Conservation (phyloP, 257 asterid genomes). For the Paraleonurus japonicus region DNA sequence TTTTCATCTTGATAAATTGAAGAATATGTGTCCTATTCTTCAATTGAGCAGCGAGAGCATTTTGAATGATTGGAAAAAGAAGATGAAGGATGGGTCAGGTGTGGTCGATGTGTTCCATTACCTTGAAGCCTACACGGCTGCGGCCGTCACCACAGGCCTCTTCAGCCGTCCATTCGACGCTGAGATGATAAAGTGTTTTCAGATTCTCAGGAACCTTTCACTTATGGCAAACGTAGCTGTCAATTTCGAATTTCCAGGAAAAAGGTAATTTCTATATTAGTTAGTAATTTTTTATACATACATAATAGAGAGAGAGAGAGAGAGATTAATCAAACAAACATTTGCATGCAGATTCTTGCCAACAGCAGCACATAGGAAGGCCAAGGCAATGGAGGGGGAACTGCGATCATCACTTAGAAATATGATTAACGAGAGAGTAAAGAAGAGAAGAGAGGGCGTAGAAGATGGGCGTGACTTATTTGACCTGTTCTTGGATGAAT, state of each 20-base stretch:
- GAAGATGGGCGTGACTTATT: conserved; percentile 25
- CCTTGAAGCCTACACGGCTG: conserved; percentile 27
- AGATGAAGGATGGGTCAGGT: conserved; percentile 31
- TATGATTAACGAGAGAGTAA: conserved; percentile 25
- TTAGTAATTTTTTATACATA: too few relatives aligned
- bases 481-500: conserved; percentile 32
- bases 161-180: conserved; percentile 24
- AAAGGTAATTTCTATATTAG: too few relatives aligned
- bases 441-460: conserved; percentile 30
- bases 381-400: conserved; percentile 32
- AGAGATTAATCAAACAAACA: too few relatives aligned
- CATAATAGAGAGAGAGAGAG: too few relatives aligned
- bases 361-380: conserved; percentile 28
- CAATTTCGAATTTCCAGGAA: conserved; percentile 28
- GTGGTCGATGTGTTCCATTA: conserved; percentile 36
- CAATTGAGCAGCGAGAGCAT: conserved; percentile 17
- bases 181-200: conserved; percentile 27
- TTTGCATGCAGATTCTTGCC: conserved; percentile 37
- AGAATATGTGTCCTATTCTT: conserved; percentile 33
- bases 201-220: conserved; percentile 25
- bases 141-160: conserved; percentile 29
- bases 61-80: conserved; percentile 28
- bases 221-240: conserved; percentile 34
- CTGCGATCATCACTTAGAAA: conserved; percentile 13
- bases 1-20: conserved; percentile 35